Evolutionary conservation across 129 eudicot species (phyloP).

Genomic region (Ambrosia artemisiifolia): DNA sequence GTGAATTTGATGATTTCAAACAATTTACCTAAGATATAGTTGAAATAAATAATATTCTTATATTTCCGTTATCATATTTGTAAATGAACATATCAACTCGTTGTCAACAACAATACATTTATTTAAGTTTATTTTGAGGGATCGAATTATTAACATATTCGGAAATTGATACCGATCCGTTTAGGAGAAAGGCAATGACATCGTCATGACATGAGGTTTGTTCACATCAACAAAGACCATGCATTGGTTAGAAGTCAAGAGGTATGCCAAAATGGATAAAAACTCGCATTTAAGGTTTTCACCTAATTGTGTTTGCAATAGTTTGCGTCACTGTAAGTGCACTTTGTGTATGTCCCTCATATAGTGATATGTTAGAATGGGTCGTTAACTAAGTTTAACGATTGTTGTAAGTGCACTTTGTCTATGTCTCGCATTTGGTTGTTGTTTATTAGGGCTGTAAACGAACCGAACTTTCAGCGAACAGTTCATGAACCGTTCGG

Average conservation of each 20-base stretch:
- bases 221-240: conserved; percentile 22
- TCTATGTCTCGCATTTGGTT: too few relatives aligned
- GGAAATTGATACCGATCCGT: not conserved
- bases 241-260: conserved; percentile 19
- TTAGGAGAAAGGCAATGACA: not conserved
- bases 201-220: conserved; percentile 13
- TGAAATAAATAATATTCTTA: too few relatives aligned
- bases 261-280: conserved; percentile 1
- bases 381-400: too few relatives aligned
- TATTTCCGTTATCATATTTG: too few relatives aligned
- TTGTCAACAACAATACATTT: not conserved
- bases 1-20: too few relatives aligned
- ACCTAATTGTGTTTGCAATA: conserved; percentile 15
- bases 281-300: conserved; percentile 14
- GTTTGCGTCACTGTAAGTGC: not conserved
- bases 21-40: too few relatives aligned
- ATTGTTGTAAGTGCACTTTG: too few relatives aligned
- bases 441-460: too few relatives aligned
- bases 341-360: too few relatives aligned
- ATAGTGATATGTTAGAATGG: too few relatives aligned
- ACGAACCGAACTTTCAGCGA: too few relatives aligned
- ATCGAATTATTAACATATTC: not conserved
- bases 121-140: not conserved
- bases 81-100: not conserved
- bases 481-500: too few relatives aligned